Evolutionary conservation across 108 stramenopile genomes (phyloP), one percentile per base, ranked within the genome.

Genomic region (Cyclostephanos invisitatus): DNA sequence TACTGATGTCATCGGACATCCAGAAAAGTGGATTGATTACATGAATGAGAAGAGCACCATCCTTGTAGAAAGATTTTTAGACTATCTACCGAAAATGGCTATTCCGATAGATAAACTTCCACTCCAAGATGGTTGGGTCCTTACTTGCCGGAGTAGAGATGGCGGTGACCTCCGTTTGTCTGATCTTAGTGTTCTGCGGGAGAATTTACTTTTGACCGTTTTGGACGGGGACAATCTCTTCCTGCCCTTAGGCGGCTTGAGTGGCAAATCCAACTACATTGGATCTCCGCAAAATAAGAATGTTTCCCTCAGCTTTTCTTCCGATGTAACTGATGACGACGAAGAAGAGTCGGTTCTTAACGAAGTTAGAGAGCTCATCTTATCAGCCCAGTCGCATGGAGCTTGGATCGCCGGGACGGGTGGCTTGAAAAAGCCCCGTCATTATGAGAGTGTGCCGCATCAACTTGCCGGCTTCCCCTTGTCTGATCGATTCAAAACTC

Each of bases 41-140:
- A 69, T 95, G 17, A 87, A 83, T 58, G 84, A 89, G 64, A 92
- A 86, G 65, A 77, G 82, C n/a, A 81, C 86, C 7, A 68, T 88
- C 48, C 74, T 89, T 10, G 85, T 95, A 25, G 87, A 89, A 64
- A 69, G 91, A n/a, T 95, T 95, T 60, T 53, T 72, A 12, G 90
- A 91, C 48, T 92, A 95, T 48, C 83, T 95, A 14, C 94, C 94
- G 73, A 88, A 86, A 69, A 87, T 95, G 84, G 88, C 90, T 0
- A 95, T 95, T 55, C 94, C 94, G 9, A 86, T 95, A 46, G 91
- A 95, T 69, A 85, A 85, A 35, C 81, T 91, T 37, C 90, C 91
- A 28, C 79, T 95, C 17, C 84, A 83, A 37, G 94, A 92, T 51
- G 90, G 91, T 9, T 95, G 91, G 91, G 86, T 90, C 20, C 67